Evolutionary conservation across 2,329 filamentous ascomycete species (phyloP), one percentile per base, ranked within the genome.

Genomic region (Penicillium sp.): DNA sequence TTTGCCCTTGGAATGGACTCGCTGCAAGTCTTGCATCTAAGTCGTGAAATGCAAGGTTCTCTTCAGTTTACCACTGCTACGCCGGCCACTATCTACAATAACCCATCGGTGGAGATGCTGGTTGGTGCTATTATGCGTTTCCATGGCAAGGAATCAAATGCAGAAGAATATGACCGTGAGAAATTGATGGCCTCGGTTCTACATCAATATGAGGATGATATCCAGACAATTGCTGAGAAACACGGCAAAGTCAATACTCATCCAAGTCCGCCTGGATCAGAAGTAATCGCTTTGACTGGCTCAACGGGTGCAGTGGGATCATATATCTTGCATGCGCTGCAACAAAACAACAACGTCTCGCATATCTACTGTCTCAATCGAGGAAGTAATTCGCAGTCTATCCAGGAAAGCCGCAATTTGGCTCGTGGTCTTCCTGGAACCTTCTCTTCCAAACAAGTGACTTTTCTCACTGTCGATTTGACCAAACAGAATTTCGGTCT

Each of bases 1-100:
- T 38, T 38, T n/a, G 6, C 11, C 8, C 23, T 32, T n/a, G 36
- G 36, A 4, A 13, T 38, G 2, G 36, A 38, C n/a, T 38, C 36
- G 4, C 23, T 38, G 8, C 36, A 38, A 10, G 12, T 23, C 3
- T 28, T 38, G 4, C 31, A 29, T 4, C 11, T 16, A 7, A 38
- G 28, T 9, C 36, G 36, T 12, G 30, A 20, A 1, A 14, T 38
- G 4, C n/a, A 32, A 15, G 30, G 22, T 20, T 3, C 22, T 29
- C n/a, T 16, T 38, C 11, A 23, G 18, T 2, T 11, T 32, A 6
- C 12, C 9, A 27, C 13, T 12, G 28, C 31, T 11, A 5, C 4
- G 10, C 36, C 30, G 7, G 32, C 26, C 13, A 16, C 26, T 13
- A 22, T 38, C 16, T 38, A 38, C 15, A n/a, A 14, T 14, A 22